Evolutionary conservation across 2,329 filamentous ascomycete genomes (phyloP), one percentile per base, ranked within the genome.

Genomic region (Chaetomiaceae sp.): DNA sequence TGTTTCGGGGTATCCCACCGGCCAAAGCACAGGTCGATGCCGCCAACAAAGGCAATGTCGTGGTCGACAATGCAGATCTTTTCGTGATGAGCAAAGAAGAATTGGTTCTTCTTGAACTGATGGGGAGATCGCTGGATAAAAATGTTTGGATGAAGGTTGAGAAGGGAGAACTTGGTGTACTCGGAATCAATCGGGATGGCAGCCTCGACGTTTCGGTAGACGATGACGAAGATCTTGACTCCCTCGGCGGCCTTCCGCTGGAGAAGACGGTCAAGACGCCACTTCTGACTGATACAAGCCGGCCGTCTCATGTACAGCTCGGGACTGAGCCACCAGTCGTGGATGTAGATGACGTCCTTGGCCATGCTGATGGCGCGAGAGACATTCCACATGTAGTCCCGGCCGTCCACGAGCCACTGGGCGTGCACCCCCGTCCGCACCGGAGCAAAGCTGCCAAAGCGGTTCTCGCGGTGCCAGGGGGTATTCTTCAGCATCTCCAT

Each of bases 321-420:
- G 1, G 93, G 93, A 60, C 89, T 96, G 35, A 99, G 73, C 93
- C 93, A 99, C 93, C 93, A 99, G 68, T 97, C 93, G 66, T 99
- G 93, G 56, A 99, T 97, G 69, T 97, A 97, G 60, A 99, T 92
- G 55, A 97, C 92, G 71, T 97, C 93, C 62, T 89, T 89, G 8
- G 93, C 93, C 83, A 96, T 96, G 65, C 89, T 93, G 62, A 99
- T 95, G 12, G 93, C 93, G 57, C 92, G 82, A 10, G 92, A 97
- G 7, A 97, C 90, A 66, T 96, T 95, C 93, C 93, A 99, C 92
- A 97, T 97, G 73, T 97, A 95, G 66, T 99, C 93, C 59, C 93
- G 83, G 14, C 89, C 93, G 68, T 99, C 93, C 0, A 99, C 92
- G 8, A 99, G 79, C 91, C 92, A 97, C 64, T 96, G 90, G 2